Evolutionary conservation across 306 rosid species (phyloP).

Genomic region (Sicyos baderoa): DNA sequence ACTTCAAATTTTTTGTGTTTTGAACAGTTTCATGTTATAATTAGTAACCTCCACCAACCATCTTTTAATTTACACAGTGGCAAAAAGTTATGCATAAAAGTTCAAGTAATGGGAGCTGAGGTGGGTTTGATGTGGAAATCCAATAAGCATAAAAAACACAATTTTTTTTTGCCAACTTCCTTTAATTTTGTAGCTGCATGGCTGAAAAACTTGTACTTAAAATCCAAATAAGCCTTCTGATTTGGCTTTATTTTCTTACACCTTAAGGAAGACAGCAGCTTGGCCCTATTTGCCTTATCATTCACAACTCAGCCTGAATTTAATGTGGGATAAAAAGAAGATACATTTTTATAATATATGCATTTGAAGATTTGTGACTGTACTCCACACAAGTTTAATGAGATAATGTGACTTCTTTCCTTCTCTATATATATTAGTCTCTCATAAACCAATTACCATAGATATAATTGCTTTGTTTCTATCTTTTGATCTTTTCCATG

Average conservation of each 20-base stretch:
- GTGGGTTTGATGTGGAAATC: constrained; percentile 10
- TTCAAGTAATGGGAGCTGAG: not conserved
- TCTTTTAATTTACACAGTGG: not conserved
- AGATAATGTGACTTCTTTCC: not conserved
- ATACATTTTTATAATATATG: not conserved
- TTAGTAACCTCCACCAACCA: not conserved
- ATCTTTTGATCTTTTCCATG: not conserved
- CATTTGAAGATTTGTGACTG: not conserved
- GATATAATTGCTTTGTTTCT: not conserved
- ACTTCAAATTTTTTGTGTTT: not conserved
- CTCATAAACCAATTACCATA: not conserved
- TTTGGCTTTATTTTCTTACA: constrained; percentile 9
- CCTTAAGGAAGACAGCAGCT: constrained; percentile 1
- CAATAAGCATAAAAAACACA: not conserved
- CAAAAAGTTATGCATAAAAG: not conserved
- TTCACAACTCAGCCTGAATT: constrained; percentile 13
- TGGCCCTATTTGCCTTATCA: constrained; percentile 5
- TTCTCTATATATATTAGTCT: not conserved
- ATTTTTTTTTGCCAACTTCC: not conserved
- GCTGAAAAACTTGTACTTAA: not conserved
- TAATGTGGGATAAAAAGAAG: not conserved
- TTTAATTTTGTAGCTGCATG: not conserved
- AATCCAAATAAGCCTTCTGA: not conserved
- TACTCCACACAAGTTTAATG: constrained; percentile 4
- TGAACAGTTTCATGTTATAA: not conserved